Evolutionary conservation across 1,284 basidiomycete genomes (phyloP), one percentile per base, ranked within the genome.

Genomic region (Moesziomyces sp.): DNA sequence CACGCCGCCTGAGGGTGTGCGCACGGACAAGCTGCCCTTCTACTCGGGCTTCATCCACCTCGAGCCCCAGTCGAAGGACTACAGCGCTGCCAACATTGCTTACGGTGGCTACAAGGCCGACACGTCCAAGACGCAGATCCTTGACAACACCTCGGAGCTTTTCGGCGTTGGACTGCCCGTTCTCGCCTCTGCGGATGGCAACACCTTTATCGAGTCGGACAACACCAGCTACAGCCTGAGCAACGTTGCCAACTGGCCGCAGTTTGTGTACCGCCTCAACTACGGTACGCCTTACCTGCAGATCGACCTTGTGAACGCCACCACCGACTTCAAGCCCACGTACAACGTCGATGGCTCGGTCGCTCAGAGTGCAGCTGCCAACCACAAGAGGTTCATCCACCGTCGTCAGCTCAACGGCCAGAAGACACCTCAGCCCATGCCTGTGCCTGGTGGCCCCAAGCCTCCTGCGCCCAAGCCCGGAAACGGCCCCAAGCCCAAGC

Each of bases 11-110:
- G 52, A 35, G 1, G 86, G 85, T 5, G 76, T 88, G 34, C 86
- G 89, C 64, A 74, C 86, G 0, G 80, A 85, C 13, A 86, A 86
- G 3, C 87, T 88, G 79, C 89, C 89, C 7, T 86, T 90, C 50
- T 90, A 87, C 85, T 88, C 88, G 45, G 89, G 89, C 5, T 89
- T 87, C 85, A 87, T 90, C 68, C 82, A 88, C 62, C 84, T 89
- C 53, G 80, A 84, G 14, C 74, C 63, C 3, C 46, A 58, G 16
- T 56, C 55, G 4, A 52, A 45, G 6, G 52, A 44, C 50, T 72
- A 65, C 62, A 59, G 58, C 43, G 65, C 59, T 24, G 50, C 62
- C 57, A 64, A 57, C 47, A 65, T 78, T n/a, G 70, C 76, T 2
- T 78, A 78, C 58, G 57, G 57, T 18, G 76, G 76, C 7, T 72